Evolutionary conservation across 768 basidiomycete genomes (phyloP).

Genomic region (Termitomyces eurrhizus): DNA sequence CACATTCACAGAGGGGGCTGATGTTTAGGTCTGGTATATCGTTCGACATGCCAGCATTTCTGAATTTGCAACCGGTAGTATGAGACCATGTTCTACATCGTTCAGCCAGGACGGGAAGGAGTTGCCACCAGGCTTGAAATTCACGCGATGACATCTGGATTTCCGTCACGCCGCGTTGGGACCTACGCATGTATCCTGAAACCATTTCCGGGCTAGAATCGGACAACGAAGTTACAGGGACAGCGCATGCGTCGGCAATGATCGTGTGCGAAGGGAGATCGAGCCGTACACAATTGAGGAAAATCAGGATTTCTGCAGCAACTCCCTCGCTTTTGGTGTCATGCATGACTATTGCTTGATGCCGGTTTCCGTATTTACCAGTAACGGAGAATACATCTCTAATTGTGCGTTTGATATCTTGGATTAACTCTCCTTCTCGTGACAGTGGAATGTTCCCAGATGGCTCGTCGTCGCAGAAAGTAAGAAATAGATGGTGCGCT

Average conservation of each 20-base stretch:
- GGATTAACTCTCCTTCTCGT: not conserved
- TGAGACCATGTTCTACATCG: conserved; percentile 54
- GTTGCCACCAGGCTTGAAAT: conserved; percentile 42
- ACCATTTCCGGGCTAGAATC: not conserved
- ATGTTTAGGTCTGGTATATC: conserved; percentile 27
- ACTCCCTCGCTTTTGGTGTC: conserved; percentile 13
- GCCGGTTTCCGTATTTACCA: not conserved
- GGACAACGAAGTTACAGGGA: conserved; percentile 28
- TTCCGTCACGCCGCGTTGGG: conserved; percentile 1
- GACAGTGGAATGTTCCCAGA: not conserved
- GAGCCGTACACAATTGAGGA: conserved; percentile 41
- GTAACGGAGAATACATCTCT: not conserved
- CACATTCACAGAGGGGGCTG: conserved; percentile 50
- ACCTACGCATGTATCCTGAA: not conserved
- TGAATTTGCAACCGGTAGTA: conserved; percentile 44
- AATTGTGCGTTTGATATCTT: conserved; percentile 8
- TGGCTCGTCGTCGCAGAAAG: conserved; percentile 20
- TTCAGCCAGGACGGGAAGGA: conserved; percentile 48
- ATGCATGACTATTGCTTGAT: conserved; percentile 18
- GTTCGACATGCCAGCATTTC: conserved; percentile 31
- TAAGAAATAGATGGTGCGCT: conserved; percentile 17
- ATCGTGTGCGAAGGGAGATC: conserved; percentile 49
- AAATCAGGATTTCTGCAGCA: conserved; percentile 36
- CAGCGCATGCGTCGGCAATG: conserved; percentile 45
- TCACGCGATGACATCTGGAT: conserved; percentile 16